These are phyloP conservation scores for Fusarium goolgardi DNA, from an alignment of 2,329 filamentous ascomycete species.

Conservation along the genomic window DNA sequence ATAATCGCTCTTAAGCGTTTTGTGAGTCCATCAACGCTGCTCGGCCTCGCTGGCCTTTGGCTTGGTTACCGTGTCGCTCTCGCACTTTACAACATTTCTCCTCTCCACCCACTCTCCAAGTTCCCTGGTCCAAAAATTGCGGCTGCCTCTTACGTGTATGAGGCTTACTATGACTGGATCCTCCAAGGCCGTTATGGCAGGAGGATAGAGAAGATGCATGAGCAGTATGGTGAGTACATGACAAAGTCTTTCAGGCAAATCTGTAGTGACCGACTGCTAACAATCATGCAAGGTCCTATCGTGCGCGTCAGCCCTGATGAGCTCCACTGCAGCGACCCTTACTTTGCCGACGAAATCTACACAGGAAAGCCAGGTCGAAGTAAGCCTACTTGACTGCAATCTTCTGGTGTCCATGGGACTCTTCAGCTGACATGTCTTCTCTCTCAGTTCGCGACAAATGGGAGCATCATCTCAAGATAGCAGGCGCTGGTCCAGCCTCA, in stretches of 20 bases:
- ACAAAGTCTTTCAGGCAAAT: accelerated
- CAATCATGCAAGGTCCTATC: conserved; percentile 46
- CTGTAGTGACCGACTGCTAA: too few relatives aligned
- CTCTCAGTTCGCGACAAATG: conserved; percentile 43
- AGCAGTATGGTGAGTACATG: conserved; percentile 49
- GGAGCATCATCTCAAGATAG: conserved; percentile 31
- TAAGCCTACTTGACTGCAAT: background rate
- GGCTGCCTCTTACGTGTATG: conserved; percentile 52
- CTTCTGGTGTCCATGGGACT: background rate
- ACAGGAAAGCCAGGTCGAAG: conserved; percentile 39
- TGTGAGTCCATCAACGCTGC: background rate
- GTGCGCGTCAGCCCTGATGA: conserved; percentile 55
- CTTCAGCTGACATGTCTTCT: background rate
- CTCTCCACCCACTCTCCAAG: conserved; percentile 53
- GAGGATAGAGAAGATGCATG: conserved; percentile 52
- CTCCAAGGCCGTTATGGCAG: conserved; percentile 51
- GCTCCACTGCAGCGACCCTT: conserved; percentile 52
- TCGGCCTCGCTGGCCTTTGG: conserved; percentile 42
- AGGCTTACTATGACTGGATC: conserved; percentile 54
- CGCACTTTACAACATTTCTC: conserved; percentile 54
- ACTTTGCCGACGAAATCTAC: conserved; percentile 55
- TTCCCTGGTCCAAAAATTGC: conserved; percentile 55
- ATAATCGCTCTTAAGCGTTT: background rate
- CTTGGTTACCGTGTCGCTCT: conserved; percentile 47
- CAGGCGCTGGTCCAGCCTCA: conserved; percentile 17